Base-by-base conservation (phyloP, 192 early-diverging fungal species). In the Umbelopsis isabellina region DNA sequence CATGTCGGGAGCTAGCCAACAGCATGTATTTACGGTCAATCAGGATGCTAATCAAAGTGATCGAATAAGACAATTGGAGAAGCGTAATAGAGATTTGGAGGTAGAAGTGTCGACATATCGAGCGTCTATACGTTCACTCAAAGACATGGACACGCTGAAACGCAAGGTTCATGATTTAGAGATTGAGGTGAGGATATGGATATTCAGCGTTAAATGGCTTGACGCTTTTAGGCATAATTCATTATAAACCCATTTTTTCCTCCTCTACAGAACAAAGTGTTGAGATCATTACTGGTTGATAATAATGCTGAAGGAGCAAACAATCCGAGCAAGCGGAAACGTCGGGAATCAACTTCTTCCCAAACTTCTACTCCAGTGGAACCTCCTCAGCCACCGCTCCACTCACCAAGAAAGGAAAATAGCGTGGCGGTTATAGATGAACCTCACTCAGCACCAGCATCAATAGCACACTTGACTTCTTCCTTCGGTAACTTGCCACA, bases 141-240 rank as follows among this genome's bases (percentile, higher is more conserved):
- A 61, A 15, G 49, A 52, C 20, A 37, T 25, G 23, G 67, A 69
- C 2, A 23, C 37, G 1, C 3, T 78, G 22, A 66, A 71, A 67
- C 41, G 44, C 30, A 49, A 52, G 2, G 37, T 70, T 10, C 72
- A 78, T 55, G 72, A 73, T 71, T 51, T 78, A 13, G 65, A 70
- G 33, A 65, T 78, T 37, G 72, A 78, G 77, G 77, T 74, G 69
- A 71, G 35, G 18, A n/a, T n/a, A n/a, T n/a, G n/a, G n/a, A n/a
- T n/a, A n/a, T n/a, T n/a, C n/a, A n/a, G n/a, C n/a, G n/a, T n/a
- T n/a, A n/a, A n/a, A n/a, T n/a, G n/a, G n/a, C n/a, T n/a, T n/a
- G n/a, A n/a, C n/a, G n/a, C n/a, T n/a, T n/a, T n/a, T n/a, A n/a
- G n/a, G n/a, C n/a, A n/a, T n/a, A n/a, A n/a, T n/a, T n/a, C n/a